Evolutionary conservation across 768 basidiomycete genomes (phyloP).

Genomic region (Tulasnella sp.): DNA sequence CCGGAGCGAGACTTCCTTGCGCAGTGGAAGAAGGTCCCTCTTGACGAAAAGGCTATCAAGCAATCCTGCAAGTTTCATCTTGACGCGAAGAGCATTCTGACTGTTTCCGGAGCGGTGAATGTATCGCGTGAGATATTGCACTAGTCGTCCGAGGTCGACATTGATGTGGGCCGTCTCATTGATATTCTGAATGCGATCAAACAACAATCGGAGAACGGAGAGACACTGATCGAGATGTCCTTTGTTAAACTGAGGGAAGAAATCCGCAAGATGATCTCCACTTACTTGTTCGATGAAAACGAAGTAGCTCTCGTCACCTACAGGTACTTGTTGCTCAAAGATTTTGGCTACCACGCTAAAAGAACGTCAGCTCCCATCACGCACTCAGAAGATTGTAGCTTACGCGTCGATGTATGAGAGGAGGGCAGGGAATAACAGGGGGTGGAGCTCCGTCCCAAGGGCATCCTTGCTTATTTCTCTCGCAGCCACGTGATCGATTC

Average conservation of each 20-base stretch:
- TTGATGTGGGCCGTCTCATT: constrained; percentile 57
- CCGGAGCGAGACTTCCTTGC: constrained; percentile 63
- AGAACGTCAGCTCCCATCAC: constrained; percentile 40
- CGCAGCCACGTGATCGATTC: constrained; percentile 58
- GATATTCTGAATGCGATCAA: constrained; percentile 63
- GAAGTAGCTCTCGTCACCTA: constrained; percentile 32
- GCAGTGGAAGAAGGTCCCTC: constrained; percentile 55
- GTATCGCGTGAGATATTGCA: constrained; percentile 56
- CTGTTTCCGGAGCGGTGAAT: constrained; percentile 58
- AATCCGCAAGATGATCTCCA: neutral
- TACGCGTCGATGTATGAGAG: constrained; percentile 73
- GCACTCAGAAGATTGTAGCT: constrained; percentile 36
- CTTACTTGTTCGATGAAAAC: constrained; percentile 71
- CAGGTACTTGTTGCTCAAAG: constrained; percentile 29
- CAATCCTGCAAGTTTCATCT: constrained; percentile 69
- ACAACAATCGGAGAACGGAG: constrained; percentile 66
- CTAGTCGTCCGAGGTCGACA: constrained; percentile 41
- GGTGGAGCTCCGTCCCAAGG: constrained; percentile 72
- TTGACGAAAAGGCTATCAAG: constrained; percentile 65
- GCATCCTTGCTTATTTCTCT: constrained; percentile 81
- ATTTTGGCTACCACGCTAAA: constrained; percentile 32
- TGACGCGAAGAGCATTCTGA: constrained; percentile 56
- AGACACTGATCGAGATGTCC: constrained; percentile 52
- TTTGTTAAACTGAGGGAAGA: neutral
- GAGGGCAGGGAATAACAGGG: constrained; percentile 61